Base-by-base conservation (phyloP, 495 filamentous ascomycete species). In the Penicillium paxilli region DNA sequence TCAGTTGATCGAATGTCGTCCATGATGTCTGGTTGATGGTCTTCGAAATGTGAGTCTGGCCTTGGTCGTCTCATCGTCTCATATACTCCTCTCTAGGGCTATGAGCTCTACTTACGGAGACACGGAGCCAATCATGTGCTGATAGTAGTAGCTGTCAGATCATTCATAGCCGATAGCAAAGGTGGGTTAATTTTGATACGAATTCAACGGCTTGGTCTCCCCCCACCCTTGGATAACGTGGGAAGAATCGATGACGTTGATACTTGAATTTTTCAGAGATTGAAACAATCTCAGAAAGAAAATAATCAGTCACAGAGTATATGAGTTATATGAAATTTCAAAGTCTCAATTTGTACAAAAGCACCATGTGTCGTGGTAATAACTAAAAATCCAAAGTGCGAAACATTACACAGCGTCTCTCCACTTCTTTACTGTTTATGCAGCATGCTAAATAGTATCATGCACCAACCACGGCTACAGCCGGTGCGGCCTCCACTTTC, bases 1-100 rank as follows among this genome's bases (percentile, higher is more conserved):
- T 60, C 53, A 12, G 58, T 42, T 9, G 32, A 24, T 21, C 55
- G 50, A 25, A 67, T 64, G 2, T 63, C 58, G 6, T 62, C 64
- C 66, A 42, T 42, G 20, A 63, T 66, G 2, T 30, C 50, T 19
- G 44, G 25, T 44, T 17, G 24, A 21, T 38, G 7, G 6, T 44
- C 19, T 22, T 48, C 21, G 40, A 42, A 23, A 12, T n/a, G 8
- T 21, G 6, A 1, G 5, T 11, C n/a, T 23, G 2, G 19, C n/a
- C 9, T 20, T 42, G 40, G 10, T 23, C 40, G 1, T 21, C 17
- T 21, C 40, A 23, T 42, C 40, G 40, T 42, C 20, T 42, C 40
- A 42, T 42, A 42, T 42, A 42, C 19, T 42, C 20, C 40, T n/a
- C 17, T 21, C 19, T 22, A 42, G 21, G 20, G 40, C 40, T 23